Base-by-base conservation (phyloP, 2,329 filamentous ascomycete species). In the Ilyonectria robusta region DNA sequence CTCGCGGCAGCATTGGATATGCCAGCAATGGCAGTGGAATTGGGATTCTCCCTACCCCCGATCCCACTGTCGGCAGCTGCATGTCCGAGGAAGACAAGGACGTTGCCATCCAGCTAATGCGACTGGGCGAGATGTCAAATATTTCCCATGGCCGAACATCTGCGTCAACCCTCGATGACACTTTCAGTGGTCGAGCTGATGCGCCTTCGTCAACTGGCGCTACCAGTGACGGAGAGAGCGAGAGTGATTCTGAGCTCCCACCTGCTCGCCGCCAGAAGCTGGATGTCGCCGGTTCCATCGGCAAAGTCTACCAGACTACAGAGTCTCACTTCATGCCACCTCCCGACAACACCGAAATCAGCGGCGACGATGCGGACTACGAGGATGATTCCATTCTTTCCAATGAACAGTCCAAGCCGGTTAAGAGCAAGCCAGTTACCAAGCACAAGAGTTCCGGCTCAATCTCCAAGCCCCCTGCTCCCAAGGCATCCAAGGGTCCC, bases 101-200 rank as follows among this genome's bases (percentile, higher is more conserved):
- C 81, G 96, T 98, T 69, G 96, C 96, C 64, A 92, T 98, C 78
- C 96, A 98, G 83, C 86, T 99, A 76, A 98, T 99, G 91, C 93
- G 95, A 74, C 88, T 99, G 61, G 95, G 96, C 51, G 95, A 98
- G 79, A 94, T 95, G 74, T 96, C 94, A 63, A 97, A 97, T 79
- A 92, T 97, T 77, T 97, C 94, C 2, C 94, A 97, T 76, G 95
- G 94, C 61, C 93, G 95, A 72, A 97, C 94, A 3, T 98, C 95
- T 9, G 94, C 94, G 7, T 98, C 95, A 1, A 98, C 95, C 6
- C 85, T 96, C 63, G 95, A 98, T 76, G 95, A 98, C 81, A 95
- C 94, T 1, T 93, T 98, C 70, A 98, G 95, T 79, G 95, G 95
- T 54, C 91, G 91, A 75, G 95, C 95, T 46, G 95, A 98, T 78